Base-by-base conservation (phyloP, 495 filamentous ascomycete species). In the Poronia punctata region DNA sequence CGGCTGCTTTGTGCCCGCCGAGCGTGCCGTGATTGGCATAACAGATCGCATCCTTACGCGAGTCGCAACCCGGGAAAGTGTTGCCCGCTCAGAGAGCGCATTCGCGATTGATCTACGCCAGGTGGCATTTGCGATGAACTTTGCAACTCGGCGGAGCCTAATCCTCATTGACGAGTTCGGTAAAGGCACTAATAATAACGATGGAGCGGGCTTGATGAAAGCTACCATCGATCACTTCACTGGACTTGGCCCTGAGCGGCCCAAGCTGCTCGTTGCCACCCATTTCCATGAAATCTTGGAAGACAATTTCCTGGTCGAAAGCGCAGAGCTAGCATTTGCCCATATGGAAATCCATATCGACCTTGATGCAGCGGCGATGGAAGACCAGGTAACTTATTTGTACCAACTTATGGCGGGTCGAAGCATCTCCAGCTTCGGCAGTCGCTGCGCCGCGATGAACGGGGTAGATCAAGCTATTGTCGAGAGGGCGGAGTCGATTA, bases 281-380 rank as follows among this genome's bases (percentile, higher is more conserved):
- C 93, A 98, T 54, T 96, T 93, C 47, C 88, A 96, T 59, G 90
- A 98, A 52, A 84, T 96, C 12, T 89, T 96, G 37, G 84, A 92
- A 40, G 72, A 76, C 46, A 72, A 75, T 0, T 81, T 86, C 49
- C 62, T 97, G 11, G 55, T 57, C 6, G 48, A 65, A 14, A 64
- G 72, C n/a, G 71, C 80, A 0, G 60, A 67, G 16, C 59, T 96
- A 24, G 66, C 69, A 2, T 84, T 90, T 53, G 86, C 75, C 0
- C 83, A 94, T 47, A 95, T 97, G 93, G 81, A 94, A 48, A 76
- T 97, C n/a, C 74, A 68, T 27, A 59, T 90, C 8, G 77, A 88
- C 48, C 62, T 70, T 11, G 61, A 78, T 7, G 74, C 80, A 5
- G 66, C 75, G 25, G 60, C 68, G 3, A 49, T 63, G 3, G 76